Evolutionary conservation across 805 yeast species (phyloP), one percentile per base, ranked within the genome.

Genomic region (Candida sithepensis): DNA sequence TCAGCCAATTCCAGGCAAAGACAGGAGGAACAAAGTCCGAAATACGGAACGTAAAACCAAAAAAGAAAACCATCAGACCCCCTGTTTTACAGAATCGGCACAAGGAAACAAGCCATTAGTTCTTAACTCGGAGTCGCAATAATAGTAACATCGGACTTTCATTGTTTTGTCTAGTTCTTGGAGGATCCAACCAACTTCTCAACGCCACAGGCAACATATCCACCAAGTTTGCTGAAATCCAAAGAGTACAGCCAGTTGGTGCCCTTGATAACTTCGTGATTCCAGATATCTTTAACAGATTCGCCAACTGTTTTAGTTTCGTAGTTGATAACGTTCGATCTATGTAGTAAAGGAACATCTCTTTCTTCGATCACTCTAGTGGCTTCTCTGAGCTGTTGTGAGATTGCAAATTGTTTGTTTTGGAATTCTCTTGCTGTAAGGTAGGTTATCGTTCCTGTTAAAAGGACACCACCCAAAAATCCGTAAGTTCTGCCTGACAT

Each of bases 201-300:
- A 33, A 55, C 48, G 20, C 52, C 48, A 28, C 42, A 39, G 21
- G 47, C 48, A 21, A 50, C 43, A 8, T 40, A 41, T 16, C 50
- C 50, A 23, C 56, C 52, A 23, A 50, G 50, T 14, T 52, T 44
- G 10, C 57, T 46, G n/a, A 59, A 38, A 41, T 58, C 49, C 33
- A 64, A 48, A n/a, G 58, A 52, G 58, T 84, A 85, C 13, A 85
- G 55, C 78, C 85, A 83, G 54, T 81, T 80, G 20, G 82, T 87
- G 49, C 77, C 75, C 39, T 69, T 71, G 48, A 84, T 73, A 45
- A 87, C 75, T 61, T 85, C 91, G 40, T 78, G 81, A 60, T 87
- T 84, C 96, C 96, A 87, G 38, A 86, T 72, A 58, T 87, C 95
- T 54, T 82, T 85, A 50, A 78, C 70, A 0, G 90, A 83, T 63